Conservation (phyloP, 129 eudicot species). For the Centella asiatica region DNA sequence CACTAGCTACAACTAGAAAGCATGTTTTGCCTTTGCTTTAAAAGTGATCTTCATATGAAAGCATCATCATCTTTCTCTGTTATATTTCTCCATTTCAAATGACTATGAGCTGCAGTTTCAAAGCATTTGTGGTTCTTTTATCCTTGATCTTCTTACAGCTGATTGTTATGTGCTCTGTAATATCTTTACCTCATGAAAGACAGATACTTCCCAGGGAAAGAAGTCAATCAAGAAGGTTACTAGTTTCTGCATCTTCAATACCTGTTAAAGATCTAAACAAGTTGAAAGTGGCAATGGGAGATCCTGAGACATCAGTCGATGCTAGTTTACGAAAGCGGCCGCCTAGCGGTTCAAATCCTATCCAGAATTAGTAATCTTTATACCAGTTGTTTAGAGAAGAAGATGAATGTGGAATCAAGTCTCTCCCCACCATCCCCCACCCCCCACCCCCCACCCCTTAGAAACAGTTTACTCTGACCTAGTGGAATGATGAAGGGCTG, state of each 20-base stretch:
- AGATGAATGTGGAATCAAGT: slow-evolving; percentile 28
- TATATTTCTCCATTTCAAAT: slow-evolving; percentile 13
- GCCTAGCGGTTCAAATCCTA: slow-evolving; percentile 57
- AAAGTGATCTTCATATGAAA: slow-evolving; percentile 20
- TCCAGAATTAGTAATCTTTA: slow-evolving; percentile 36
- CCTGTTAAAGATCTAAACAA: slow-evolving; percentile 22
- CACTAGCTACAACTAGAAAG: slow-evolving; percentile 40
- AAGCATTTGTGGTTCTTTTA: slow-evolving; percentile 29
- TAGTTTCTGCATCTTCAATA: slow-evolving; percentile 24
- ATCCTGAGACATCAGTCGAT: slow-evolving; percentile 25
- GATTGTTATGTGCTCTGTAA: slow-evolving; percentile 16
- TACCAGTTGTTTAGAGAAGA: slow-evolving; percentile 13
- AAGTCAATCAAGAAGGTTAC: slow-evolving; percentile 50
- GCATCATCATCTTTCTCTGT: slow-evolving; percentile 2
- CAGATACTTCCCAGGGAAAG: slow-evolving; percentile 15
- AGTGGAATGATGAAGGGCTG: neutral
- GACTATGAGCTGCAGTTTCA: slow-evolving; percentile 36
- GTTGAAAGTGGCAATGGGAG: slow-evolving; percentile 21
- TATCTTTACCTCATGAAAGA: slow-evolving; percentile 2
- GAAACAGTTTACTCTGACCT: neutral
- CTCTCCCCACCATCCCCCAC: neutral
- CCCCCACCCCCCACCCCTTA: neutral
- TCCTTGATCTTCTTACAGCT: slow-evolving; percentile 37
- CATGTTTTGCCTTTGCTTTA: slow-evolving; percentile 33
- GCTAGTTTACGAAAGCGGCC: slow-evolving; percentile 52